Conservation (phyloP, 371 early-diverging fungal species). For the Choanephora cucurbitarum region DNA sequence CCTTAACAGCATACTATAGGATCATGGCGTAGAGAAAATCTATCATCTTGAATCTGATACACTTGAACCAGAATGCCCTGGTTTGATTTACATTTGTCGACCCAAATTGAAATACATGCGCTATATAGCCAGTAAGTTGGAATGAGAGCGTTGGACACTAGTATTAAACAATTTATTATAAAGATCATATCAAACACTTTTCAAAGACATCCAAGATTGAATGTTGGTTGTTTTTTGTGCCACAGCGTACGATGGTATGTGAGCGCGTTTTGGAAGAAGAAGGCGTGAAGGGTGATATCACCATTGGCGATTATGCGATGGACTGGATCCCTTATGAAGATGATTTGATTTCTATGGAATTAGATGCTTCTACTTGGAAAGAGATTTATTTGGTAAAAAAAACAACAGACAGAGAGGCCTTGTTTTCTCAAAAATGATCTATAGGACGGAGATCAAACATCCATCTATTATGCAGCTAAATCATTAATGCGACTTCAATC, state of each 20-base stretch:
- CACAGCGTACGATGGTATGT: constrained; percentile 84
- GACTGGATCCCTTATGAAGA: constrained; percentile 90
- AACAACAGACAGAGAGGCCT: background rate
- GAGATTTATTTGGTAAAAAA: constrained; percentile 76
- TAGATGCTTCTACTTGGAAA: constrained; percentile 72
- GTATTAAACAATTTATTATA: constrained; percentile 1
- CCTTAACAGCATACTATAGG: constrained; percentile 46
- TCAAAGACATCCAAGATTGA: constrained; percentile 39
- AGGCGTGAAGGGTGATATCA: constrained; percentile 87
- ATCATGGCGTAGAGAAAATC: constrained; percentile 94
- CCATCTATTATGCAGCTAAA: constrained; percentile 78
- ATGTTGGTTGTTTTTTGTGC: constrained; percentile 85
- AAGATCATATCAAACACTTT: constrained; percentile 48
- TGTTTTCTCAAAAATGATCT: background rate
- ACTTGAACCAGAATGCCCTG: constrained; percentile 68
- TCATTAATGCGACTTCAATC: constrained; percentile 87
- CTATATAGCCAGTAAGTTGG: constrained; percentile 74
- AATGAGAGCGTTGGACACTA: background rate
- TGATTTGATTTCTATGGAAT: constrained; percentile 89
- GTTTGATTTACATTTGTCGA: constrained; percentile 81
- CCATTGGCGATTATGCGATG: constrained; percentile 84
- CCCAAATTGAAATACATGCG: constrained; percentile 79
- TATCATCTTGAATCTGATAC: constrained; percentile 73
- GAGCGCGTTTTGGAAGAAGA: constrained; percentile 89
- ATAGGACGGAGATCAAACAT: constrained; percentile 83